These are phyloP conservation scores for Halophytophthora batemanensis DNA, from an alignment of 352 stramenopile genomes.

Conservation along the genomic window DNA sequence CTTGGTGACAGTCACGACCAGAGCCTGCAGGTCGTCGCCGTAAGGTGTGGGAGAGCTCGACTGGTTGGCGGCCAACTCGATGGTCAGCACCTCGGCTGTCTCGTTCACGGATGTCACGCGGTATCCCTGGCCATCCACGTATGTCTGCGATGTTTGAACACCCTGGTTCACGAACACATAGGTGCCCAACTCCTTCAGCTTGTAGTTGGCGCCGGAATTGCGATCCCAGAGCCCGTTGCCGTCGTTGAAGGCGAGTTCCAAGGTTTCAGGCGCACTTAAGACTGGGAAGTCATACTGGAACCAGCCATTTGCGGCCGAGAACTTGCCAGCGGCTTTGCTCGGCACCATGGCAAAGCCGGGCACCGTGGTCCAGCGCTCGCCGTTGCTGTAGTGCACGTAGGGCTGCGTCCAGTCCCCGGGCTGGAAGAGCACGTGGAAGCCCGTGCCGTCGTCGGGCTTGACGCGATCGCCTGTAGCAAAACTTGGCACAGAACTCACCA, in stretches of 20 bases:
- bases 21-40: conserved; percentile 33
- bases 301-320: conserved; percentile 37
- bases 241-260: conserved; percentile 47
- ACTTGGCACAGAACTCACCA: conserved; percentile 22
- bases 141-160: conserved; percentile 18
- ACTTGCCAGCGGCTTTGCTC: conserved; percentile 31
- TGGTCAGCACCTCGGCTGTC: conserved; percentile 20
- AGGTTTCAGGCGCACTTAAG: background rate
- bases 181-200: conserved; percentile 23
- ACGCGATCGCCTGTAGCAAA: conserved; percentile 27
- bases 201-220: conserved; percentile 43
- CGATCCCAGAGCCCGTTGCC: conserved; percentile 40
- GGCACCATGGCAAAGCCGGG: conserved; percentile 31
- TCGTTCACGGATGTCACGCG: conserved; percentile 30
- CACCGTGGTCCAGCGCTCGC: conserved; percentile 29
- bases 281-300: conserved; percentile 33
- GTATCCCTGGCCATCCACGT: conserved; percentile 38
- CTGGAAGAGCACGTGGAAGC: conserved; percentile 30
- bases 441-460: conserved; percentile 22
- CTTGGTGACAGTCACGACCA: conserved; percentile 39
- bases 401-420: conserved; percentile 22
- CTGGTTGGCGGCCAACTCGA: conserved; percentile 31
- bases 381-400: conserved; percentile 40
- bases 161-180: conserved; percentile 31
- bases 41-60: conserved; percentile 18